Conservation (phyloP, 2,329 filamentous ascomycete genomes). For the Ophiostoma piceae region DNA sequence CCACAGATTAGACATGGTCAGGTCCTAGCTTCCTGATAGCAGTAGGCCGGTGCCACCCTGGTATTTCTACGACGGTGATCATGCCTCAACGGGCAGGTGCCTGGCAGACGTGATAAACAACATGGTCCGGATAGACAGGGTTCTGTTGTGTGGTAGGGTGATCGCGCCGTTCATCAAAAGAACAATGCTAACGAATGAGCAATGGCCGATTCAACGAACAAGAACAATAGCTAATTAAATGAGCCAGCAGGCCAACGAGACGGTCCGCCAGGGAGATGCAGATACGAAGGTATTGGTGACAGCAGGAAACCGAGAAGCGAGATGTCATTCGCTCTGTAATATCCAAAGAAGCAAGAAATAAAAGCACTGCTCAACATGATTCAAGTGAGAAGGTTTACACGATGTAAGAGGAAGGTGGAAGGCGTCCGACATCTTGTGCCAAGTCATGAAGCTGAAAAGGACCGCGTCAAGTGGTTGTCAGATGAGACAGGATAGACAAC, state of each 20-base stretch:
- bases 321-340: background rate
- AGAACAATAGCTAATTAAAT: background rate
- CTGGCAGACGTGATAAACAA: background rate
- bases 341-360: background rate
- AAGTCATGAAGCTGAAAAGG: background rate
- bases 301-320: background rate
- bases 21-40: background rate
- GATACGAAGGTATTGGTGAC: background rate
- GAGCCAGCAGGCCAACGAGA: background rate
- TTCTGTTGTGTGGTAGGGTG: background rate
- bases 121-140: background rate
- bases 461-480: background rate
- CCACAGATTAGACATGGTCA: background rate
- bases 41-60: background rate
- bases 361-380: background rate
- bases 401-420: background rate
- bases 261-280: background rate
- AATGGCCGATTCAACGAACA: background rate
- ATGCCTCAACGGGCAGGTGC: conserved; percentile 22
- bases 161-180: background rate
- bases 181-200: conserved; percentile 5
- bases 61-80: background rate
- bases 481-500: background rate
- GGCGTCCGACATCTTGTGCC: background rate
- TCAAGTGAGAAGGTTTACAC: conserved; percentile 2